Conservation (phyloP, 352 stramenopile genomes). For the Pythium dissotocum region DNA sequence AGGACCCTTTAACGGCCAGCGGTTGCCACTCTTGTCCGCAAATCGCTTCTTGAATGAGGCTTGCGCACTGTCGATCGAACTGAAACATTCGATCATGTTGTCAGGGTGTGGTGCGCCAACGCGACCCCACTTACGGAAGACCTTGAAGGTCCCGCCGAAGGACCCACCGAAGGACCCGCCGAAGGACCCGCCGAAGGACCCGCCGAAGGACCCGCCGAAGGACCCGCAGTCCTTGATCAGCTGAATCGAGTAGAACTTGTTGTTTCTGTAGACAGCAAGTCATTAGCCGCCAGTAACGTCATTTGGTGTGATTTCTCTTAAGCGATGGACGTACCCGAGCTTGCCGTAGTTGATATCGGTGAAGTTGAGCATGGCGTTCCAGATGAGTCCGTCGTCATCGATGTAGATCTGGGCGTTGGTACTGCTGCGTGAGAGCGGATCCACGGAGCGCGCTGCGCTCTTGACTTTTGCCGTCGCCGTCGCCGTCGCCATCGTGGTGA, state of each 20-base stretch:
- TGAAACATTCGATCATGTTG: constrained; percentile 3
- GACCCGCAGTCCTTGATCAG: constrained; percentile 35
- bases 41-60: constrained; percentile 61
- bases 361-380: constrained; percentile 67
- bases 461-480: constrained; percentile 8
- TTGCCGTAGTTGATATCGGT: constrained; percentile 59
- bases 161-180: too few species aligned
- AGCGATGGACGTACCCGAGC: constrained; percentile 33
- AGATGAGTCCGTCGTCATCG: constrained; percentile 48
- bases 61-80: constrained; percentile 49
- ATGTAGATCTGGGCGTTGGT: constrained; percentile 13
- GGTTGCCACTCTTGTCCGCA: constrained; percentile 60
- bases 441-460: constrained; percentile 22
- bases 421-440: constrained; percentile 17
- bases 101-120: constrained; percentile 55
- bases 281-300: too few species aligned
- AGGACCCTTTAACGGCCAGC: constrained; percentile 43
- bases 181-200: too few species aligned
- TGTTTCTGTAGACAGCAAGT: constrained; percentile 40
- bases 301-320: too few species aligned
- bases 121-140: constrained; percentile 73
- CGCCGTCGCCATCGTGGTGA: not conserved
- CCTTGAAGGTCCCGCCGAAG: constrained; percentile 38
- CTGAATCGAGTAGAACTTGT: constrained; percentile 80
- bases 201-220: too few species aligned